These are phyloP conservation scores for Trichophyton equinum DNA, from an alignment of 2,329 filamentous ascomycete genomes.

Conservation along the genomic window DNA sequence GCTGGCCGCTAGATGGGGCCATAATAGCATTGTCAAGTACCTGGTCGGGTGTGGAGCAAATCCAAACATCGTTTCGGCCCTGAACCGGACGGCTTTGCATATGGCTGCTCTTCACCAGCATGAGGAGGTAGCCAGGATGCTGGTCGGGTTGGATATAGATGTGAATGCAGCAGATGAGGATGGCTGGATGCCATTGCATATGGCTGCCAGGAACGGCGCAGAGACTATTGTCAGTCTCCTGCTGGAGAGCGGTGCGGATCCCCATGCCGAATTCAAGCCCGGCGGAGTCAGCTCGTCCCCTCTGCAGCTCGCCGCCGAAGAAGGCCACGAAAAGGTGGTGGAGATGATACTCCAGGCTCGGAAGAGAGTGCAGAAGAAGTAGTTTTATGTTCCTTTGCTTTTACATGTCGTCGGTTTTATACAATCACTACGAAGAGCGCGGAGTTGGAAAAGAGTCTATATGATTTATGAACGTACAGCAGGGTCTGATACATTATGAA, in stretches of 20 bases:
- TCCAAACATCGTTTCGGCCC: not conserved
- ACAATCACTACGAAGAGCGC: no score
- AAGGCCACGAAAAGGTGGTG: slow-evolving; percentile 2
- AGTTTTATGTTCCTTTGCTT: not conserved
- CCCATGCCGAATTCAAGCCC: not conserved
- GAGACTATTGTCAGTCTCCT: not conserved
- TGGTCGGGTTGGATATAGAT: not conserved
- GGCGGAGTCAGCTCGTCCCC: not conserved
- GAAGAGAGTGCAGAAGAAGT: not conserved
- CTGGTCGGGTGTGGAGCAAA: slow-evolving; percentile 24
- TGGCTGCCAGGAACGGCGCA: not conserved
- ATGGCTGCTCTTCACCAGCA: not conserved
- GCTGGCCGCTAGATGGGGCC: slow-evolving; percentile 15
- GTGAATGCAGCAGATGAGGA: slow-evolving; percentile 2
- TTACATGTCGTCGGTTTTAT: no score
- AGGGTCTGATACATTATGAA: not conserved
- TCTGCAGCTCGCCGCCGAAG: not conserved
- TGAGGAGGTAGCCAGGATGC: not conserved
- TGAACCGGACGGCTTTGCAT: not conserved
- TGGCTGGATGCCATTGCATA: slow-evolving; percentile 6
- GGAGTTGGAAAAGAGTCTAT: not conserved
- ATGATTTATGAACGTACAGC: not conserved
- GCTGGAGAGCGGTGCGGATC: slow-evolving; percentile 3
- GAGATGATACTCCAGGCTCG: slow-evolving; percentile 4
- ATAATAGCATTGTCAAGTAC: slow-evolving; percentile 22